phyloP scores from a whole-genome alignment of 2,329 filamentous ascomycete genomes.

The Aspergillus pseudoterreus region DNA sequence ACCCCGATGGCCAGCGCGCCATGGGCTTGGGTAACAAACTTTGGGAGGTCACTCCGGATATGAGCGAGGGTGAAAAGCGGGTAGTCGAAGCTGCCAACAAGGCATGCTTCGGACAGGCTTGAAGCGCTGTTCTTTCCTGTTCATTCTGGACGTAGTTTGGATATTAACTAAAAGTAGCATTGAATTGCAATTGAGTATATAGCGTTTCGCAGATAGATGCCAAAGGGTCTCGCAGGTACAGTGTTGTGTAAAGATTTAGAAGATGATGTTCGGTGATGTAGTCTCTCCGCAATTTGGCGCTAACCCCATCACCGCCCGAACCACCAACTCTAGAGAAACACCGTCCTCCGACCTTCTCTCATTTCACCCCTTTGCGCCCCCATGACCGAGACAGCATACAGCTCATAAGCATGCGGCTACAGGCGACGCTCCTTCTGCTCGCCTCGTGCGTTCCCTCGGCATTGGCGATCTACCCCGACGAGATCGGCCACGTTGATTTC shows the following conservation, averaged over 20 bases:
- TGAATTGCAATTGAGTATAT: not conserved
- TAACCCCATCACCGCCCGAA: slow-evolving; percentile 19
- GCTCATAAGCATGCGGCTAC: slow-evolving; percentile 38
- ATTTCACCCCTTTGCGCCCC: slow-evolving; percentile 18
- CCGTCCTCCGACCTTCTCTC: slow-evolving; percentile 8
- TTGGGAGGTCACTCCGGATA: slow-evolving; percentile 46
- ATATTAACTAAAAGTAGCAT: not conserved
- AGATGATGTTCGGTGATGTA: too few species aligned
- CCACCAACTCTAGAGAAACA: slow-evolving; percentile 2
- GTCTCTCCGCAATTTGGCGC: not conserved
- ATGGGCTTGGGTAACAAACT: slow-evolving; percentile 52
- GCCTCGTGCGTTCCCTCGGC: slow-evolving; percentile 49
- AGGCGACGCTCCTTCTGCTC: slow-evolving; percentile 36
- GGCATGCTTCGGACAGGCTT: slow-evolving; percentile 43
- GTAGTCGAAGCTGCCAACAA: slow-evolving; percentile 53
- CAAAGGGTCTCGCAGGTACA: not conserved
- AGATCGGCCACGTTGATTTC: slow-evolving; percentile 88
- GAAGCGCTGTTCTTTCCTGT: not conserved
- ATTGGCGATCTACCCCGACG: slow-evolving; percentile 77
- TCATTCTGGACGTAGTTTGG: not conserved
- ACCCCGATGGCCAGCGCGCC: slow-evolving; percentile 49
- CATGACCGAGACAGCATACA: slow-evolving; percentile 29
- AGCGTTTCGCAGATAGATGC: not conserved
- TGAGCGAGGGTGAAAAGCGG: slow-evolving; percentile 50
- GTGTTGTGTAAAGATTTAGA: not conserved